Base-by-base conservation (phyloP, 345 rosid species). In the Dipteronia dyeriana region DNA sequence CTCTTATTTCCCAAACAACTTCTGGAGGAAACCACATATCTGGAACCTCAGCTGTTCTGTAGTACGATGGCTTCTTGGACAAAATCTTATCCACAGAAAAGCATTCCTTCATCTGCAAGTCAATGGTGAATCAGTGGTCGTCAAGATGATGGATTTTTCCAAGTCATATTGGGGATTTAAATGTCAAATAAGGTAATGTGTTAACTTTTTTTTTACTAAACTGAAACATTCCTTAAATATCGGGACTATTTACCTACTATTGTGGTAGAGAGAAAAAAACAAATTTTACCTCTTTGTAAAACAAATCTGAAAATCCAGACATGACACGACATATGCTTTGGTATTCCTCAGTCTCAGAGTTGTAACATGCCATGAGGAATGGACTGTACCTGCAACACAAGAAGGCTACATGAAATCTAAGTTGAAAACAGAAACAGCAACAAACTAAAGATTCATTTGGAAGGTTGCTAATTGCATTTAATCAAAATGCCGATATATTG, bases 241-340 rank as follows among this genome's bases (percentile, higher is more conserved):
- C 17, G 5, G 13, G 25, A 8, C 43, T 70, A 17, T 49, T 26
- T 53, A 11, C 43, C 75, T 26, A 31, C 62, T 71, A 16, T 26
- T 3, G 17, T 3, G 13, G 17, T 22, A 26, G 23, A 68, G 13
- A 68, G 56, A 47, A 11, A 16, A 4, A 26, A 51, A 70, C 64
- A 60, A 12, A 68, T 51, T 45, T 71, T 83, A 94, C 97, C 97
- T 94, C 90, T 9, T 54, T 80, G 85, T 95, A 95, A 81, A 95
- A 92, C 45, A 94, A 85, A 88, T 95, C 94, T 7, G 97, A 88
- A 79, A 95, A 88, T 9, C 97, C 98, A 68, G 97, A 92, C 97
- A 95, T 91, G 79, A 95, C 98, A 56, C 95, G 95, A 29, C 98
- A 95, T 13, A 90, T 91, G 67, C 97, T 89, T 76, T 92, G 94